phyloP scores from a whole-genome alignment of 2,329 filamentous ascomycete species.

The Fusarium chuoi region DNA sequence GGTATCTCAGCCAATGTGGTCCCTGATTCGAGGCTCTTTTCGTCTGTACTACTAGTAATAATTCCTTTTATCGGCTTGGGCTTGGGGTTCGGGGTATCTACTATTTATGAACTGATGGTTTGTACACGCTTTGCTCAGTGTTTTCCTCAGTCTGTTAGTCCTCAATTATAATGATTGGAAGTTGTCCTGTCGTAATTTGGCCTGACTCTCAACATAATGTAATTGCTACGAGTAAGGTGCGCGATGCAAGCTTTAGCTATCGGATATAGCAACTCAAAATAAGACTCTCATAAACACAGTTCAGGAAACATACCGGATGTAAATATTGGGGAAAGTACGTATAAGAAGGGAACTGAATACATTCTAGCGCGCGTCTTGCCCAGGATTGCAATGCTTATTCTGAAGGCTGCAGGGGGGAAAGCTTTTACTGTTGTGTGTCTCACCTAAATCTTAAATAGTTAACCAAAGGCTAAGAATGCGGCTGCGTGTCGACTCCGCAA shows the following conservation, averaged over 20 bases:
- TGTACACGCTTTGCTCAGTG: not conserved
- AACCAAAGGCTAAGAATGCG: too few relatives aligned
- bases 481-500: too few relatives aligned
- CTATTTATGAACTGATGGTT: not conserved
- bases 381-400: not conserved
- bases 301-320: not conserved
- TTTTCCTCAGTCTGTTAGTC: not conserved
- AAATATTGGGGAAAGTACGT: not conserved
- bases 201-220: fast-evolving
- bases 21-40: not conserved
- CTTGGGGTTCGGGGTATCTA: not conserved
- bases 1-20: constrained; percentile 3
- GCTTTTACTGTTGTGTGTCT: not conserved
- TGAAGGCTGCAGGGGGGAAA: not conserved
- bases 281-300: not conserved
- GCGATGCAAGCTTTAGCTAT: not conserved
- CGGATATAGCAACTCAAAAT: not conserved
- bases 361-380: too few relatives aligned
- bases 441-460: too few relatives aligned
- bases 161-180: not conserved
- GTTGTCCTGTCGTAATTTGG: not conserved
- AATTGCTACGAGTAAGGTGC: not conserved
- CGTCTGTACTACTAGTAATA: not conserved
- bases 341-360: not conserved
- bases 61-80: too few relatives aligned